These are phyloP conservation scores for Arthrobotrys sphaeroides DNA, from an alignment of 2,329 filamentous ascomycete genomes.

Conservation along the genomic window DNA sequence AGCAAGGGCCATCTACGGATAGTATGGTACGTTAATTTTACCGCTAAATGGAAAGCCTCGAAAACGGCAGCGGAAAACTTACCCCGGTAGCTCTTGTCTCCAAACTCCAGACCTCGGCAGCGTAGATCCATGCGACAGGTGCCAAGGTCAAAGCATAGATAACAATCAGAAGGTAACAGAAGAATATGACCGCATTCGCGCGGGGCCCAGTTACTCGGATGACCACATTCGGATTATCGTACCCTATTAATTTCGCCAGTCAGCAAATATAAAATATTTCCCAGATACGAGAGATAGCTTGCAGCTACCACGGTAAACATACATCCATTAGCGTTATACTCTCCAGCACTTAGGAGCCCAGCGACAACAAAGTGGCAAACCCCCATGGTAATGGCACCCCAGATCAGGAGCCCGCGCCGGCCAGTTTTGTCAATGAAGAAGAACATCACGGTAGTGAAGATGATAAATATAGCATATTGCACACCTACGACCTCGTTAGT, in stretches of 20 bases:
- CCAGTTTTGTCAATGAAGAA: constrained; percentile 66
- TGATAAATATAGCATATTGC: constrained; percentile 68
- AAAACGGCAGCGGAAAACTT: not conserved
- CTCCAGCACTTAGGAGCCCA: constrained; percentile 66
- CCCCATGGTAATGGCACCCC: constrained; percentile 64
- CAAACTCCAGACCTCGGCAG: constrained; percentile 62
- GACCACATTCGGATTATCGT: constrained; percentile 64
- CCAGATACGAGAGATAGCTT: constrained; percentile 62
- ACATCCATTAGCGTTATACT: constrained; percentile 54
- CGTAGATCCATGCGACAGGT: constrained; percentile 66
- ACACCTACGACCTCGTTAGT: constrained; percentile 60
- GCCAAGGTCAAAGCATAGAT: constrained; percentile 65
- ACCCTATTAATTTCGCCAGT: not conserved
- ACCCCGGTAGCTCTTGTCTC: constrained; percentile 55
- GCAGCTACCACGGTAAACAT: constrained; percentile 58
- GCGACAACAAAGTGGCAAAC: constrained; percentile 67
- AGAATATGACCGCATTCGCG: constrained; percentile 71
- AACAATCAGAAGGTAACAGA: constrained; percentile 73
- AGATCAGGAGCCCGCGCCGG: constrained; percentile 64
- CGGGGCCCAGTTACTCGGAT: constrained; percentile 65
- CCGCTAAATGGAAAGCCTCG: not conserved
- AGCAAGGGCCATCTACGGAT: constrained; percentile 56
- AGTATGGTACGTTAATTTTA: not conserved
- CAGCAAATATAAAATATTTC: not conserved
- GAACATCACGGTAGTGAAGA: constrained; percentile 66